phyloP scores from a whole-genome alignment of 208 protist species.

The Balamuthia mandrillaris region DNA sequence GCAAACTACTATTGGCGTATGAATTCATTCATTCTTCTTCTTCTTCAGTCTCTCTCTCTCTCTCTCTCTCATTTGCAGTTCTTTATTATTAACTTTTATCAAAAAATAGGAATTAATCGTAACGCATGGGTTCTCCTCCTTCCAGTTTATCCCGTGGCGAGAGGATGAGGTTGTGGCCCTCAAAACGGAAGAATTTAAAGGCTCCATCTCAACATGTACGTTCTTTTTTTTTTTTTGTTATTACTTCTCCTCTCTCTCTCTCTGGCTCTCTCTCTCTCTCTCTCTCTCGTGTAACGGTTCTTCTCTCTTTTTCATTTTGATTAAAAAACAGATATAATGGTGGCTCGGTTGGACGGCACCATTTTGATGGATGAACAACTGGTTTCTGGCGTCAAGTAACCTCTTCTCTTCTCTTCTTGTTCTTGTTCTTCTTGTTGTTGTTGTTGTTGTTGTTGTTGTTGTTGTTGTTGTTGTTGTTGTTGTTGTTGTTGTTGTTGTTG shows the following conservation, averaged over 20 bases:
- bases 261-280: not conserved
- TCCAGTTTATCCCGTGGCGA: constrained; percentile 40
- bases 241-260: not conserved
- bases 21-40: not conserved
- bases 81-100: not conserved
- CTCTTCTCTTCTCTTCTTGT: too few relatives aligned
- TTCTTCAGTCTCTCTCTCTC: not conserved
- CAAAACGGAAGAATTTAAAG: constrained; percentile 44
- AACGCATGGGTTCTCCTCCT: constrained; percentile 38
- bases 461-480: not conserved
- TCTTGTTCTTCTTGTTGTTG: not conserved
- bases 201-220: constrained; percentile 41
- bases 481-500: not conserved
- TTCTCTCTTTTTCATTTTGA: not conserved
- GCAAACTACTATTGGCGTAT: not conserved
- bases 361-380: constrained; percentile 1
- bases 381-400: constrained; percentile 17
- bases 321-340: not conserved
- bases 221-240: not conserved
- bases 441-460: not conserved
- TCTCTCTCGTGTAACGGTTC: not conserved
- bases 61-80: not conserved
- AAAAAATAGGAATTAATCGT: not conserved
- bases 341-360: not conserved
- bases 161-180: constrained; percentile 44